Evolutionary conservation across 371 early-diverging fungal genomes (phyloP), one percentile per base, ranked within the genome.

Genomic region (Circinella umbellata): DNA sequence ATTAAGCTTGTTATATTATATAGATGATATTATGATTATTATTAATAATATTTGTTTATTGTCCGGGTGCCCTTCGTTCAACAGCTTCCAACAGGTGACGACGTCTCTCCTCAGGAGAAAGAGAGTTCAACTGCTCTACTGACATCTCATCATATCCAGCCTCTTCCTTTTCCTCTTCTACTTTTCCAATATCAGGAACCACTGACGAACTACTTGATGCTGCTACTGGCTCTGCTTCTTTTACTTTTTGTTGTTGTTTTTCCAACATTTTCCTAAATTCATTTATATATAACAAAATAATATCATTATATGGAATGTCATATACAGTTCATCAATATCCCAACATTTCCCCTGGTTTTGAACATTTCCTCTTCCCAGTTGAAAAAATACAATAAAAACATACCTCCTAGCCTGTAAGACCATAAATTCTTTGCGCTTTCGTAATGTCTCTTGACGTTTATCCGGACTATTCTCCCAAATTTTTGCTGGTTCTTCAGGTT

Each of bases 401-500:
- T 81, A 89, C 91, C 89, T 89, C 77, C 95, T 89, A 37, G 96
- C 96, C 78, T 93, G 91, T 66, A 91, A 79, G 13, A 96, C 87
- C 95, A 96, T 95, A 72, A 86, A 90, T 73, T 94, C 95, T 78
- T 96, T 96, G 59, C 94, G 87, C 62, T 87, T 89, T 72, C 87
- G 85, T 68, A 96, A 84, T 48, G 89, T 87, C 38, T 91, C 88
- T 69, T 94, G 93, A 38, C 95, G 83, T 69, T 88, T 93, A 38
- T 87, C 88, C 3, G 93, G 86, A 62, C 87, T 91, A 0, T 80
- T 73, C 53, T 92, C 93, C 96, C 96, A 96, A 18, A 89, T 84
- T 67, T 92, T 92, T 3, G 88, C 81, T 36, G 93, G 94, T 60
- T 89, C 90, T 8, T 74, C 74, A 9, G 82, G 78, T 4, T 88